phyloP scores from a whole-genome alignment of 2,329 filamentous ascomycete species.

The Nectriaceae sp. region DNA sequence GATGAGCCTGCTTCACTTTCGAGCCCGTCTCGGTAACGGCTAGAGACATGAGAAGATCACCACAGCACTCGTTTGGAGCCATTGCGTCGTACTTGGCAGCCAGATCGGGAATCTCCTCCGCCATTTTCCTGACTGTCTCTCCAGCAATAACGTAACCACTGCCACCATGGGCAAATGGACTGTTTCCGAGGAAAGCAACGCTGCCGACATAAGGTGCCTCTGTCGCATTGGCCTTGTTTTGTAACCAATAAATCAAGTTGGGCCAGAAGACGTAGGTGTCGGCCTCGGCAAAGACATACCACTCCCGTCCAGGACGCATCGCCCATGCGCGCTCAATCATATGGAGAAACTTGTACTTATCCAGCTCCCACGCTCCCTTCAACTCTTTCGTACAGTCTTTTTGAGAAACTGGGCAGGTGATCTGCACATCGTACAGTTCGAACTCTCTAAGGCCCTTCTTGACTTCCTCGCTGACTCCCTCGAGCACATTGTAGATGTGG shows the following conservation, averaged over 20 bases:
- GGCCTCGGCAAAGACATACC: slow-evolving; percentile 62
- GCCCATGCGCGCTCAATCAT: slow-evolving; percentile 58
- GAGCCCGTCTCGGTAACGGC: slow-evolving; percentile 47
- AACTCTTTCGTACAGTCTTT: slow-evolving; percentile 42
- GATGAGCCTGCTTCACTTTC: slow-evolving; percentile 46
- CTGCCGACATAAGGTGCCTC: slow-evolving; percentile 54
- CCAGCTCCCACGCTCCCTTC: slow-evolving; percentile 51
- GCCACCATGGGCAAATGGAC: slow-evolving; percentile 58
- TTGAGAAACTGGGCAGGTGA: slow-evolving; percentile 48
- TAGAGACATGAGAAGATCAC: slow-evolving; percentile 53
- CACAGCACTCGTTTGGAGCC: slow-evolving; percentile 49
- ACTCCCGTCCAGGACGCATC: slow-evolving; percentile 53
- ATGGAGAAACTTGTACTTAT: slow-evolving; percentile 64
- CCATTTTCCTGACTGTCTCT: slow-evolving; percentile 50
- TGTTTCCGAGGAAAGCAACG: slow-evolving; percentile 45
- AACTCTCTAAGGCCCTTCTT: slow-evolving; percentile 46
- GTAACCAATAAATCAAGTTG: slow-evolving; percentile 53
- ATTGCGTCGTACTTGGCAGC: slow-evolving; percentile 48
- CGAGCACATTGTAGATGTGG: slow-evolving; percentile 43
- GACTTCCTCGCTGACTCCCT: slow-evolving; percentile 37
- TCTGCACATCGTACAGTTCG: slow-evolving; percentile 46
- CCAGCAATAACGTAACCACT: slow-evolving; percentile 59
- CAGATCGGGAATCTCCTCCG: slow-evolving; percentile 45
- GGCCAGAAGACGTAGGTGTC: slow-evolving; percentile 60
- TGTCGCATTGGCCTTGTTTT: slow-evolving; percentile 41